A percentile compares a stretch with the other conserved stretches of the same genome.
Conservation (phyloP, 2,329 filamentous ascomycete genomes). For the Catunica adiposa region DNA sequence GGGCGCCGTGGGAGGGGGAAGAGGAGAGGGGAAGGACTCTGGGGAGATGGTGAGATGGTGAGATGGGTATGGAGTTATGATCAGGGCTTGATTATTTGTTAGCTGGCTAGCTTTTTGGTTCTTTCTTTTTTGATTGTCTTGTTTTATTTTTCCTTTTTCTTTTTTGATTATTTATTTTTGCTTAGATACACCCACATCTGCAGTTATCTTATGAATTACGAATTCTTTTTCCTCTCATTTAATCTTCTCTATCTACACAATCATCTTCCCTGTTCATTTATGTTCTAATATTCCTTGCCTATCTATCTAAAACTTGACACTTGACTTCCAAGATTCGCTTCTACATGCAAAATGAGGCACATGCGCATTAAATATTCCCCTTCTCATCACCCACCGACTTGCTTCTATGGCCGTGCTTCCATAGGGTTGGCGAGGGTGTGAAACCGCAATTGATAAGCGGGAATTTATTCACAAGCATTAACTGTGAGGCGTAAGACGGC, state of each 20-base stretch:
- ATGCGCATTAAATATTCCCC: background rate
- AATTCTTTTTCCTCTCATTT: background rate
- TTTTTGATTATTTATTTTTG: background rate
- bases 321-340: background rate
- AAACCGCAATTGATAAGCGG: too few relatives aligned
- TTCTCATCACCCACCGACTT: too few relatives aligned
- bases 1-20: slow-evolving; percentile 1
- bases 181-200: background rate
- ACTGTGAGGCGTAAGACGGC: too few relatives aligned
- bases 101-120: background rate
- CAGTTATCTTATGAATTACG: background rate
- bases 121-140: background rate
- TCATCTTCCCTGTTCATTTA: background rate
- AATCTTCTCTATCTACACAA: background rate
- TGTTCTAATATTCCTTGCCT: too few relatives aligned
- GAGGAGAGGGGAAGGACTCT: slow-evolving; percentile 1
- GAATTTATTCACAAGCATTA: too few relatives aligned
- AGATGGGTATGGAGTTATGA: background rate
- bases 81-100: background rate
- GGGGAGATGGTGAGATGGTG: background rate
- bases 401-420: too few relatives aligned
- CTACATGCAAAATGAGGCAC: background rate
- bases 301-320: too few relatives aligned
- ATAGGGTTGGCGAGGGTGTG: too few relatives aligned
- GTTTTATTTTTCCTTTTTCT: background rate